phyloP scores from a whole-genome alignment of 768 basidiomycete species.

The Cystobasidium ongulense region DNA sequence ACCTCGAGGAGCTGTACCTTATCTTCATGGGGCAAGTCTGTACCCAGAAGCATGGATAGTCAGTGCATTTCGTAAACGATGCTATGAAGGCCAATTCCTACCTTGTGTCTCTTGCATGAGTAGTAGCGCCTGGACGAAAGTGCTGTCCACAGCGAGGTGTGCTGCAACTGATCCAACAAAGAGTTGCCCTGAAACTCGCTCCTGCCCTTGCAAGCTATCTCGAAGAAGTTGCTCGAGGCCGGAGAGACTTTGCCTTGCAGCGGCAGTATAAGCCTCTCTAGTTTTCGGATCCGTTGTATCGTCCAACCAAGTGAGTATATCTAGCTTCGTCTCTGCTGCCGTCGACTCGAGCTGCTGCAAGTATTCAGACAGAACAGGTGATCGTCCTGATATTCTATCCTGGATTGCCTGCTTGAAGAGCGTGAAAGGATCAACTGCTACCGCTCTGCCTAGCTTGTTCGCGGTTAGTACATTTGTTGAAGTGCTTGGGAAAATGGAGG shows the following conservation, averaged over 20 bases:
- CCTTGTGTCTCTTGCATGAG: neutral
- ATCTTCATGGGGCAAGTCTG: neutral
- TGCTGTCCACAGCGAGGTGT: conserved; percentile 16
- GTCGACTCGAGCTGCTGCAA: conserved; percentile 31
- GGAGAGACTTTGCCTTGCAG: neutral
- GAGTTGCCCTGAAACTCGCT: neutral
- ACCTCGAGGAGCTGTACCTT: neutral
- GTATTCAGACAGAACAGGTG: conserved; percentile 33
- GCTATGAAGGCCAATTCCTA: neutral
- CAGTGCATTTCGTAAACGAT: neutral
- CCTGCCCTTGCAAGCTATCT: neutral
- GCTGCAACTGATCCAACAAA: conserved; percentile 4
- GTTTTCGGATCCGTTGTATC: neutral
- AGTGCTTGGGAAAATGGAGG: neutral
- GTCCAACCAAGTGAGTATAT: conserved; percentile 9
- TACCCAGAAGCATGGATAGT: neutral
- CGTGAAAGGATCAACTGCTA: conserved; percentile 31
- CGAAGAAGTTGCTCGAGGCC: neutral
- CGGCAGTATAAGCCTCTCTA: neutral
- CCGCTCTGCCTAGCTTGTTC: neutral
- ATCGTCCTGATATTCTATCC: conserved; percentile 32
- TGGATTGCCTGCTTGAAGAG: conserved; percentile 30
- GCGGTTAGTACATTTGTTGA: neutral
- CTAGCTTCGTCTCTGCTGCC: neutral
- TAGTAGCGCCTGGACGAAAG: neutral